phyloP scores from a whole-genome alignment of 805 yeast genomes.

The Kuraishia hungarica region DNA sequence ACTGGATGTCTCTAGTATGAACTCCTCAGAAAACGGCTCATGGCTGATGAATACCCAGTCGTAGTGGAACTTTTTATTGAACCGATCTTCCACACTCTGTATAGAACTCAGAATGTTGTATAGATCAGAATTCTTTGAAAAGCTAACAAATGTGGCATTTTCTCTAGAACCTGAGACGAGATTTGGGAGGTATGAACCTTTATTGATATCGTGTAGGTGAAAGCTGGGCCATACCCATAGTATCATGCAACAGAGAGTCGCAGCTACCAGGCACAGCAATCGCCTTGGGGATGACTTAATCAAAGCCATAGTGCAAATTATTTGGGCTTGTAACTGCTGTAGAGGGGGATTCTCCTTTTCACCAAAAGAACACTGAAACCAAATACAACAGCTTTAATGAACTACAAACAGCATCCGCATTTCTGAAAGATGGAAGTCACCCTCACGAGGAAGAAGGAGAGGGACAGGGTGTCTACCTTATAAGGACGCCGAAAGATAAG shows the following conservation, averaged over 20 bases:
- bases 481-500: too few relatives aligned
- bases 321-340: too few relatives aligned
- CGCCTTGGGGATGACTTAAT: neutral
- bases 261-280: conserved; percentile 18
- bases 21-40: conserved; percentile 30
- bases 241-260: conserved; percentile 15
- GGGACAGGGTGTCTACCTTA: too few relatives aligned
- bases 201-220: neutral
- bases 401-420: too few relatives aligned
- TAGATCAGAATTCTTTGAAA: conserved; percentile 32
- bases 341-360: too few relatives aligned
- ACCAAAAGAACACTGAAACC: too few relatives aligned
- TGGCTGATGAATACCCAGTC: conserved; percentile 41
- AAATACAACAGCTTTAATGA: too few relatives aligned
- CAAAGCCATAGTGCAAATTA: neutral
- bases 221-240: neutral
- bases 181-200: neutral
- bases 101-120: conserved; percentile 27
- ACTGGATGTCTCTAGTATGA: conserved; percentile 21
- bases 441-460: too few relatives aligned
- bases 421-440: too few relatives aligned
- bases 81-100: conserved; percentile 25
- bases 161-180: conserved; percentile 19
- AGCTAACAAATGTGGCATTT: conserved; percentile 51
- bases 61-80: conserved; percentile 27